Evolutionary conservation across 208 protist genomes (phyloP).

Genomic region (Sergeia podlipaevii): DNA sequence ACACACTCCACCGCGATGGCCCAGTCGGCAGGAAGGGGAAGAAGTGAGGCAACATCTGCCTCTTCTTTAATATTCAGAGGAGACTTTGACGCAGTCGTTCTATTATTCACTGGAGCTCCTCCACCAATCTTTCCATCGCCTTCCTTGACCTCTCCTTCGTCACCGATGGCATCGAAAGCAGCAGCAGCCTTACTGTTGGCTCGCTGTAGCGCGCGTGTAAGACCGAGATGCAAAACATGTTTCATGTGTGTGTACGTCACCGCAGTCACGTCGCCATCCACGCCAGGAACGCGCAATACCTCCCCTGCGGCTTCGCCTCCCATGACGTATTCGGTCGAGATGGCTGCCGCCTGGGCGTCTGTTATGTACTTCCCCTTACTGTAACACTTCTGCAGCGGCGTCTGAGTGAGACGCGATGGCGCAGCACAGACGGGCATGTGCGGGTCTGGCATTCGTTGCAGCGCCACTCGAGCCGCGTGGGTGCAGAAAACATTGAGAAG

Average conservation of each 20-base stretch:
- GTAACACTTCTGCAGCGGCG: too few relatives aligned
- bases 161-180: too few relatives aligned
- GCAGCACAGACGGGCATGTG: background rate
- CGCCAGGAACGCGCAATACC: background rate
- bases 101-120: too few relatives aligned
- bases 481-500: background rate
- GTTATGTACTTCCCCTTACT: slow-evolving; percentile 1
- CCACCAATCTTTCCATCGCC: too few relatives aligned
- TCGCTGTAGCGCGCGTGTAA: background rate
- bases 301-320: background rate
- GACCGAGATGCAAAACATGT: background rate
- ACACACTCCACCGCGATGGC: slow-evolving; percentile 11
- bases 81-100: too few relatives aligned
- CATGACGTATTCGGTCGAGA: background rate
- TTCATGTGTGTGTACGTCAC: background rate
- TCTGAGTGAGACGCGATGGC: background rate
- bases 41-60: too few relatives aligned
- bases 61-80: background rate
- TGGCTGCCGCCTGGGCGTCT: background rate
- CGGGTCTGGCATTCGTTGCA: background rate
- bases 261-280: background rate
- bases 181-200: background rate
- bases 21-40: slow-evolving; percentile 12
- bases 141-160: too few relatives aligned
- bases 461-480: background rate